Percentiles rank a stretch among this genome's conserved stretches.
Evolutionary conservation across 345 rosid genomes (phyloP).

Genomic region (Eutrema japonicum): DNA sequence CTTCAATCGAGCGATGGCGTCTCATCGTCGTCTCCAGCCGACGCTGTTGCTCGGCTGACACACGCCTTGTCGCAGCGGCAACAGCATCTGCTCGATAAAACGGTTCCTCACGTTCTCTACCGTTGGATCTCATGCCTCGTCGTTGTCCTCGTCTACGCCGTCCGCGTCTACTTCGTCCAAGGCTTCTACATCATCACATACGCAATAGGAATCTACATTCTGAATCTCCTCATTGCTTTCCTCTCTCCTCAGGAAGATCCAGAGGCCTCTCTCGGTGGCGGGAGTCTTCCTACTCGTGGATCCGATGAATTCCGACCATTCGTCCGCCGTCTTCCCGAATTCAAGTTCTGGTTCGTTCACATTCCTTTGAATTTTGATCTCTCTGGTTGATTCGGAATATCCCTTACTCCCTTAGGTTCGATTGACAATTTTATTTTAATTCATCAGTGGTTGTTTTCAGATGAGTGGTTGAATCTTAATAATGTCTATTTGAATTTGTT

Average conservation of each 20-base stretch:
- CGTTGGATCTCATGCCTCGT: conserved; percentile 65
- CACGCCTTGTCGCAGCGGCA: conserved; percentile 50
- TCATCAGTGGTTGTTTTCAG: too few relatives aligned
- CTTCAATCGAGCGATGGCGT: conserved; percentile 33
- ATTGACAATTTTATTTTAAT: neutral
- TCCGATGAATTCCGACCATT: conserved; percentile 89
- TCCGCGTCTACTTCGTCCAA: conserved; percentile 75
- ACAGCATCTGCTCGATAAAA: conserved; percentile 66
- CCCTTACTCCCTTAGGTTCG: neutral
- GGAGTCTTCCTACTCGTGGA: conserved; percentile 67
- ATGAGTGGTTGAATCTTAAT: neutral
- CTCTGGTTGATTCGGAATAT: neutral
- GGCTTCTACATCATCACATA: conserved; percentile 85
- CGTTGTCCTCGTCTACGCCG: conserved; percentile 51
- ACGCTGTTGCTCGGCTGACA: conserved; percentile 44
- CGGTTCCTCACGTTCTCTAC: conserved; percentile 54
- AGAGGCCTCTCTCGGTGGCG: conserved; percentile 55
- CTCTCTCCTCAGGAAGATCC: conserved; percentile 88
- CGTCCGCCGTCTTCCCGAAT: conserved; percentile 78
- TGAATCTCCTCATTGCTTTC: conserved; percentile 74
- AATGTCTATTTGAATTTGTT: neutral
- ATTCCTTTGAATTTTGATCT: neutral
- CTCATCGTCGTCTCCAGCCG: conserved; percentile 44
- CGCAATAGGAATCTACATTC: conserved; percentile 75
- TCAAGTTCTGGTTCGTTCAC: conserved; percentile 67